Evolutionary conservation across 73 alveolate genomes (phyloP).

Genomic region (Paramecium octaurelia): DNA sequence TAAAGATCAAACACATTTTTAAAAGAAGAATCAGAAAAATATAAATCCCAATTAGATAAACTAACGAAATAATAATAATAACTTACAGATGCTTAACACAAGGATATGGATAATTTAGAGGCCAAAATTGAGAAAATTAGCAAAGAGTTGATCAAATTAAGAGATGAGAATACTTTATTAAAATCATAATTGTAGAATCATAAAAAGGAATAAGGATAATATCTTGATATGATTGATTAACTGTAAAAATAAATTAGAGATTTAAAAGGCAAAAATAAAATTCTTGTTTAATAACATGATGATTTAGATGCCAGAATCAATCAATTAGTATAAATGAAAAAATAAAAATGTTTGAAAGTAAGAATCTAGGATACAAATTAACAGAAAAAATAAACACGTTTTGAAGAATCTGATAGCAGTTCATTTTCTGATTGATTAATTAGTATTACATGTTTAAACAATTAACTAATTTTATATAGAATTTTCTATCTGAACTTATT

Average conservation of each 20-base stretch:
- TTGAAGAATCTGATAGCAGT: slow-evolving; percentile 21
- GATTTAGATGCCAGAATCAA: slow-evolving; percentile 13
- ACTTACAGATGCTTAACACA: slow-evolving; percentile 27
- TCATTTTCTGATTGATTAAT: slow-evolving; percentile 21
- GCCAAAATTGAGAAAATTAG: slow-evolving; percentile 37
- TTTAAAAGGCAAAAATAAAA: not conserved
- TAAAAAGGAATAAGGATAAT: not conserved
- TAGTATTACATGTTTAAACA: not conserved
- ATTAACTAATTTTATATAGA: no score
- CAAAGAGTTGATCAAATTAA: slow-evolving; percentile 4
- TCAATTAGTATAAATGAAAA: not conserved
- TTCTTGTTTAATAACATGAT: slow-evolving; percentile 9
- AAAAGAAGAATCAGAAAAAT: slow-evolving; percentile 11
- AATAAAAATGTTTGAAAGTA: not conserved
- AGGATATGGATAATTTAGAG: slow-evolving; percentile 34
- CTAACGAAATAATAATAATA: not conserved
- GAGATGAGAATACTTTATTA: not conserved
- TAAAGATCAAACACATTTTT: not conserved
- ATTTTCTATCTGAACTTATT: no score
- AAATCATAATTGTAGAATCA: not conserved
- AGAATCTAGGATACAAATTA: not conserved
- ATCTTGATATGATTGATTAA: not conserved
- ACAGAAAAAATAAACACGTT: not conserved
- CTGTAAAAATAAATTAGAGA: not conserved
- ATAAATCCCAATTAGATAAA: not conserved